phyloP scores from a whole-genome alignment of 768 basidiomycete species.

The Porpolomopsis calyptriformis region DNA sequence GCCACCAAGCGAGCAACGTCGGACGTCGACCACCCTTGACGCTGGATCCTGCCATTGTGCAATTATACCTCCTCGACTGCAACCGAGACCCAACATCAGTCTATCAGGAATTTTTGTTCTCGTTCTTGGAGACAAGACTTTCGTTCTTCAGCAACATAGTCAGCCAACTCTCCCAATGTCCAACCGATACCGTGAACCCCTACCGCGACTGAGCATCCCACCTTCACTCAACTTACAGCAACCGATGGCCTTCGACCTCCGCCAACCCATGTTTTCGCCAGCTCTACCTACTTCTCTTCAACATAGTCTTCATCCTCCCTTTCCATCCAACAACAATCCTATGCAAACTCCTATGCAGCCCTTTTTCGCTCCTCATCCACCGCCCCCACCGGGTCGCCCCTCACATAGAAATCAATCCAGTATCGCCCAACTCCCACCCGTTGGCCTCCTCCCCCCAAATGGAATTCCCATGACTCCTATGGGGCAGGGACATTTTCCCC shows the following conservation, averaged over 20 bases:
- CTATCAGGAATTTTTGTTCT: too few relatives aligned
- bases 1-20: too few relatives aligned
- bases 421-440: constrained; percentile 51
- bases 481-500: constrained; percentile 39
- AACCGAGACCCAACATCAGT: too few relatives aligned
- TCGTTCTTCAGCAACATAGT: too few relatives aligned
- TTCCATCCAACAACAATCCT: constrained; percentile 31
- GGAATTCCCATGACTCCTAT: constrained; percentile 53
- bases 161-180: too few relatives aligned
- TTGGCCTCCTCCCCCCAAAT: constrained; percentile 45
- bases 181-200: constrained; percentile 35
- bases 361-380: constrained; percentile 45
- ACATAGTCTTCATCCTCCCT: constrained; percentile 46
- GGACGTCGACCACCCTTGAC: too few relatives aligned
- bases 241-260: constrained; percentile 32
- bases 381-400: constrained; percentile 42
- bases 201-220: constrained; percentile 49
- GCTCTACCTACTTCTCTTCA: constrained; percentile 50
- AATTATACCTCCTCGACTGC: too few relatives aligned
- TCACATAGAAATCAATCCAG: constrained; percentile 54
- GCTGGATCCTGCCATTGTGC: too few relatives aligned
- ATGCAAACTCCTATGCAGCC: constrained; percentile 69
- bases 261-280: constrained; percentile 51
- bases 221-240: constrained; percentile 46
- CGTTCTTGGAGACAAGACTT: too few relatives aligned